Base-by-base conservation (phyloP, 2,329 filamentous ascomycete genomes). In the Lomentospora prolificans region DNA sequence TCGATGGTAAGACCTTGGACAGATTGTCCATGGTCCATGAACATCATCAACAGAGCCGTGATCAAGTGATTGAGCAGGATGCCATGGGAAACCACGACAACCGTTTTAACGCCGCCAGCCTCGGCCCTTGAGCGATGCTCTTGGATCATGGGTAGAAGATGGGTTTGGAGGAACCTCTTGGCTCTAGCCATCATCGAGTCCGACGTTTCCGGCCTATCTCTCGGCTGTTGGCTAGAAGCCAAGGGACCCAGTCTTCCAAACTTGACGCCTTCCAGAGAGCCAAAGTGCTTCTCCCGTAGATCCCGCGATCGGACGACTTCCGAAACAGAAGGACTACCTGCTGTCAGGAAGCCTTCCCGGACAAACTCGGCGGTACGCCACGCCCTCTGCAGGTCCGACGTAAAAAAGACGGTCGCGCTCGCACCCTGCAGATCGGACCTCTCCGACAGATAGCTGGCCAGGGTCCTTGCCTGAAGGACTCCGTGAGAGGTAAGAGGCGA, bases 401-500 rank as follows among this genome's bases (percentile, higher is more conserved):
- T 80, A 68, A 90, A 94, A 58, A 95, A 72, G 59, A 84, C 78
- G 2, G n/a, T 62, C 60, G 17, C 64, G 62, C 17, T 22, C 22
- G 58, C 69, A 60, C 24, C 46, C 17, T 8, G 62, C 48, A 27
- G 57, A 46, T 31, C 64, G 65, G 17, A 57, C 25, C 39, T 55
- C 27, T 63, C 58, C 1, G 71, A 69, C 4, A 95, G 79, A 63
- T 87, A 76, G 14, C 76, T 67, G 27, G 82, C 90, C 1, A 96
- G 76, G 28, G 82, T 81, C 48, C 78, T 80, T n/a, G 87, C 83
- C 69, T 96, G 90, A 51, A 91, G 77, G 53, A 86, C 79, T 56
- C 90, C 90, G 70, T 96, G 89, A 60, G 83, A 85, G 24, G 90
- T 95, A 62, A 96, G 75, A 41, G 82, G 74, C 1, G 90, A 92